These are phyloP conservation scores for Albugo laibachii DNA, from an alignment of 352 stramenopile species.

Conservation along the genomic window DNA sequence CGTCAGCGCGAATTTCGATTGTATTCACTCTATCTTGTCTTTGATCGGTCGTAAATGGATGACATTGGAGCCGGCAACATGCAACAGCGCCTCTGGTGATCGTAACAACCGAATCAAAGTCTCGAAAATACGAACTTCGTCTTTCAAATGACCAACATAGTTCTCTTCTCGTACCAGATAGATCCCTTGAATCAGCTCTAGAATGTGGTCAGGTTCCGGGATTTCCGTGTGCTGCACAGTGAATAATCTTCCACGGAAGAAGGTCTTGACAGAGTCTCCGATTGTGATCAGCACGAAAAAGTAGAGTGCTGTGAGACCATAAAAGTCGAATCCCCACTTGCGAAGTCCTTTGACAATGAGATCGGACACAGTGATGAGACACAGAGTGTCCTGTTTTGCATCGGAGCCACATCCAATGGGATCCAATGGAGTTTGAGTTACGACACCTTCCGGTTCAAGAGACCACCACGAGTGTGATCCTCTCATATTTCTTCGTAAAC, in stretches of 20 bases:
- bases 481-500: constrained; percentile 34
- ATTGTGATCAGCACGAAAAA: constrained; percentile 78
- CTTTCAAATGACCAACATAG: constrained; percentile 74
- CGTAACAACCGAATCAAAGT: constrained; percentile 67
- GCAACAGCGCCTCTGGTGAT: constrained; percentile 64
- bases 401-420: background rate
- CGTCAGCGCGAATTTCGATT: constrained; percentile 9
- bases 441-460: constrained; percentile 13
- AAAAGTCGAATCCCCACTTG: constrained; percentile 60
- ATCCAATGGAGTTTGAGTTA: background rate
- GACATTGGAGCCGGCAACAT: constrained; percentile 67
- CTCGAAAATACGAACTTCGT: constrained; percentile 78
- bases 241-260: constrained; percentile 62
- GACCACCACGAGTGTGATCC: constrained; percentile 46
- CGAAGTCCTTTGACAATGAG: constrained; percentile 70
- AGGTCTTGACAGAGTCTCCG: constrained; percentile 58
- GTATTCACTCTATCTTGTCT: constrained; percentile 43
- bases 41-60: constrained; percentile 75
- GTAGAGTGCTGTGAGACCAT: constrained; percentile 71
- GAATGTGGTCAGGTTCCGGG: constrained; percentile 57
- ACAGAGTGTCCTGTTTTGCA: constrained; percentile 16
- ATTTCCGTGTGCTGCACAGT: constrained; percentile 70
- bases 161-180: constrained; percentile 70
- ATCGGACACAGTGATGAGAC: constrained; percentile 65
- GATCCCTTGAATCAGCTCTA: constrained; percentile 76